Base-by-base conservation (phyloP, 2,329 filamentous ascomycete species). In the Botrytis elliptica region DNA sequence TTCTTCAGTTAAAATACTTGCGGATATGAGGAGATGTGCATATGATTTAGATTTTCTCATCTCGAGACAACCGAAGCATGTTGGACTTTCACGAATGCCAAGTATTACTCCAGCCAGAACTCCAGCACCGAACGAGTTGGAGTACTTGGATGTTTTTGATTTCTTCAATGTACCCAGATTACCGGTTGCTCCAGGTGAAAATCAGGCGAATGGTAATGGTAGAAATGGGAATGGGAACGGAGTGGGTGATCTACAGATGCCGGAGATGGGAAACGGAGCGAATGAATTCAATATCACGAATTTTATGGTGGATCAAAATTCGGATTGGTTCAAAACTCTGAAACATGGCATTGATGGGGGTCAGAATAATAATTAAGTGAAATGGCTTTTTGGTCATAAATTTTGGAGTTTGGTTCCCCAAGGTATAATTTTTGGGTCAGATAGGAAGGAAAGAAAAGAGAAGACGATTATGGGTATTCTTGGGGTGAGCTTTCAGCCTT, bases 11-110 rank as follows among this genome's bases (percentile, higher is more conserved):
- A 92, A 91, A 80, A 97, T 97, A 71, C 84, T 97, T 1, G 92
- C 94, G 1, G 95, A 97, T 79, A 97, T 98, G 95, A 88, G 95
- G 33, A 88, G 95, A 33, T 97, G 93, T 68, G 95, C 94, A 0
- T 97, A 95, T 79, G 95, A 97, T 80, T 87, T 97, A 7, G 95
- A 97, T 79, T 93, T 97, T 77, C 85, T 97, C 46, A 97, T 97
- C 75, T 94, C 93, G 7, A 88, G 93, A 14, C 94, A 97, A 82
- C 79, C 80, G 49, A 79, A 77, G 70, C 76, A 80, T 44, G 71
- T 79, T 64, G 78, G 75, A 36, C 77, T 76, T 74, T 87, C 85
- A 70, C 83, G 86, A 4, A 77, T 88, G 63, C 84, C 86, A 4
- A 88, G 85, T 77, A 83, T 85, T 36, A 91, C 90, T 0, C 89